Evolutionary conservation across 768 basidiomycete genomes (phyloP).

Genomic region (Naganishia friedmannii): DNA sequence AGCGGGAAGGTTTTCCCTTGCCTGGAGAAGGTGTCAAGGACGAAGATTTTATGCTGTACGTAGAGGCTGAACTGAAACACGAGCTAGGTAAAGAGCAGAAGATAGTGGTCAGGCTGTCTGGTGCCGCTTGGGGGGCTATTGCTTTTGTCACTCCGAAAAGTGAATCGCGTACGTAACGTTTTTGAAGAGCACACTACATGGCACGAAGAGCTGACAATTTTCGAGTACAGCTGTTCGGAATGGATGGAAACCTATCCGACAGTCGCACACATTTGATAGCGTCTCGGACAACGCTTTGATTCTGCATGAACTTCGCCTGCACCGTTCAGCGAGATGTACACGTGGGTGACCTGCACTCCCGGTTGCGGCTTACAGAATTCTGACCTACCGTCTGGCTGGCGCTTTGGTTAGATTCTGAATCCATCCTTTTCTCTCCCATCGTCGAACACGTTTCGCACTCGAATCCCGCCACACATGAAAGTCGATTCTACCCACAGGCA

Average conservation of each 20-base stretch:
- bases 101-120: background rate
- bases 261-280: conserved; percentile 1
- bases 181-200: too few relatives aligned
- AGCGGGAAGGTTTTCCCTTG: conserved; percentile 36
- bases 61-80: conserved; percentile 6
- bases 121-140: conserved; percentile 10
- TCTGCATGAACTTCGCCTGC: conserved; percentile 6
- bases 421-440: conserved; percentile 31
- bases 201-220: background rate
- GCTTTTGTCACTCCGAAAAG: background rate
- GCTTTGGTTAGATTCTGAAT: background rate
- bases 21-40: conserved; percentile 40
- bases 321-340: background rate
- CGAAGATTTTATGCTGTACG: conserved; percentile 30
- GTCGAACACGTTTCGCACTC: conserved; percentile 24
- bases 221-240: conserved; percentile 26
- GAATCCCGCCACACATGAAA: conserved; percentile 7
- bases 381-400: background rate
- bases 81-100: background rate
- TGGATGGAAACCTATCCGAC: conserved; percentile 14
- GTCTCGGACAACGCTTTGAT: conserved; percentile 10
- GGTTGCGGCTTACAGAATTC: too few relatives aligned
- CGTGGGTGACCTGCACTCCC: background rate
- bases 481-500: conserved; percentile 55
- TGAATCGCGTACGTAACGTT: conserved; percentile 22